These are phyloP conservation scores for Mortierella alpina DNA, from an alignment of 192 early-diverging fungal species.

Conservation along the genomic window DNA sequence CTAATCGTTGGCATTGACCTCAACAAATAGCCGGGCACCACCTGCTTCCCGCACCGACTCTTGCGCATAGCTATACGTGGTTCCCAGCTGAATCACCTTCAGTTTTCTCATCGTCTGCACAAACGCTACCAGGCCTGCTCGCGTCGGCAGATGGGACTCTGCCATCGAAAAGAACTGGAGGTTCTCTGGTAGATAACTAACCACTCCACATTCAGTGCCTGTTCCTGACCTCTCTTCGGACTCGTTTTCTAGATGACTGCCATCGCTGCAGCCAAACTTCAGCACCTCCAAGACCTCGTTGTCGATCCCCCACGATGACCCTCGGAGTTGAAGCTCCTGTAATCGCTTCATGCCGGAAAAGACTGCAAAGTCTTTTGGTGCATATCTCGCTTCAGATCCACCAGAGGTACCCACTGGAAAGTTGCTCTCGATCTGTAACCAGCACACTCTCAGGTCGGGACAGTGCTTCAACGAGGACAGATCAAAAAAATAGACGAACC, in stretches of 20 bases:
- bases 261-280: not conserved
- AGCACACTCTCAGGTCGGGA: conserved; percentile 11
- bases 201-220: not conserved
- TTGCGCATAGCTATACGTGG: not conserved
- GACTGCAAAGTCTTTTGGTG: conserved; percentile 5
- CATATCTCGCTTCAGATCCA: not conserved
- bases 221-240: not conserved
- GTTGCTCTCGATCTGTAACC: conserved; percentile 16
- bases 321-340: conserved; percentile 23
- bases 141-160: conserved; percentile 2
- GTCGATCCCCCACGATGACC: conserved; percentile 23
- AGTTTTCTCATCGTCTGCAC: conserved; percentile 16
- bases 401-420: not conserved
- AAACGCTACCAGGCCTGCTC: conserved; percentile 9
- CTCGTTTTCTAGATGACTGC: not conserved
- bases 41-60: conserved; percentile 6
- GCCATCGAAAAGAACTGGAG: conserved; percentile 10
- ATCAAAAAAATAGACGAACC: conserved; percentile 33
- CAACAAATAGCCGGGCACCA: conserved; percentile 17
- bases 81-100: conserved; percentile 14
- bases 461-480: conserved; percentile 7
- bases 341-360: conserved; percentile 18
- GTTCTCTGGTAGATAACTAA: conserved; percentile 1
- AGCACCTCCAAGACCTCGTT: conserved; percentile 5
- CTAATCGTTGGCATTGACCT: not conserved